phyloP scores from a whole-genome alignment of 176 grass and related monocot species.

The Triticum dicoccoides region DNA sequence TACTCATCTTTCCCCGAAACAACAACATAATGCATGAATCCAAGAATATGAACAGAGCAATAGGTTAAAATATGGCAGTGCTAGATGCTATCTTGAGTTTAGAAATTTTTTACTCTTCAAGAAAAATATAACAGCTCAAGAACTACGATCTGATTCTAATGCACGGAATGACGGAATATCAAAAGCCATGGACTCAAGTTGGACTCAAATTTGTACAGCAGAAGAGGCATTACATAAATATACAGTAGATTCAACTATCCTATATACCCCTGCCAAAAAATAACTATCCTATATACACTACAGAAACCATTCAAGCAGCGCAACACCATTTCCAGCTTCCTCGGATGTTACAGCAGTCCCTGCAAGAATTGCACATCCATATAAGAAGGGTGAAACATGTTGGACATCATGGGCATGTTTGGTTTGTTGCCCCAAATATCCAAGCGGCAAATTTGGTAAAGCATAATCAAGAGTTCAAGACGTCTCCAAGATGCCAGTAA shows the following conservation, averaged over 20 bases:
- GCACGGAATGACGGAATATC: too few species aligned
- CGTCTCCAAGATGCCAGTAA: neutral
- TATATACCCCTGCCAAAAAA: neutral
- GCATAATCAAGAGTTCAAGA: neutral
- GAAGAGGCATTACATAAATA: neutral
- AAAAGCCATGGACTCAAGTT: too few species aligned
- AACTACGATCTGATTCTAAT: too few species aligned
- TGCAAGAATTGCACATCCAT: conserved; percentile 74
- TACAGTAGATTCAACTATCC: neutral
- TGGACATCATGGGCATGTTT: conserved; percentile 48
- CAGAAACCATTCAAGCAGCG: conserved; percentile 36
- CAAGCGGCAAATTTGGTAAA: neutral
- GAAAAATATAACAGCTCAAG: too few species aligned
- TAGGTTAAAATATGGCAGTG: too few species aligned
- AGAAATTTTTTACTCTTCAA: too few species aligned
- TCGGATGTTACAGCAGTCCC: conserved; percentile 51
- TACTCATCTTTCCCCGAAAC: conserved; percentile 83
- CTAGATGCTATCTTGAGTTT: too few species aligned
- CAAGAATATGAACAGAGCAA: too few species aligned
- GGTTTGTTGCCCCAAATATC: conserved; percentile 19
- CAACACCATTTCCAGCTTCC: conserved; percentile 52
- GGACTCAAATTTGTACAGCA: too few species aligned
- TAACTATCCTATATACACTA: conserved; percentile 3
- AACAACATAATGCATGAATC: conserved; percentile 6
- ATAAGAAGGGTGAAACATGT: conserved; percentile 59